phyloP scores from a whole-genome alignment of 1,139 yeast species.

The Pichia sp. region DNA sequence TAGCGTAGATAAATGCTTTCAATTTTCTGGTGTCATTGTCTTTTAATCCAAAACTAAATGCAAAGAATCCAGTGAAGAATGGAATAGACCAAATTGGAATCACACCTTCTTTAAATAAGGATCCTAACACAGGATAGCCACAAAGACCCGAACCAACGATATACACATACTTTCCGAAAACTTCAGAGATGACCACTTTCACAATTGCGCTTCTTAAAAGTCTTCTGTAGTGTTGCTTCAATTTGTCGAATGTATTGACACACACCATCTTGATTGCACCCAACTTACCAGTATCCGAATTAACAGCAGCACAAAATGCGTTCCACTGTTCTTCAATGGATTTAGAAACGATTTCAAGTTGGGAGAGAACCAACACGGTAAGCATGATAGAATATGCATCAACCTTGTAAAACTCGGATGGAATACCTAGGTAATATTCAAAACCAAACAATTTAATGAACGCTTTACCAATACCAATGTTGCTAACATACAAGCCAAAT shows the following conservation, averaged over 20 bases:
- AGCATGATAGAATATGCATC: conserved; percentile 8
- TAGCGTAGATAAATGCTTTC: background rate
- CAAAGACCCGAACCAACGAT: background rate
- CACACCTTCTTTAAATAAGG: background rate
- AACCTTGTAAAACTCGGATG: conserved; percentile 4
- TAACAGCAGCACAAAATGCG: background rate
- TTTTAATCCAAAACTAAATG: background rate
- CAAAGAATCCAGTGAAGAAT: background rate
- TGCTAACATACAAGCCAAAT: conserved; percentile 26
- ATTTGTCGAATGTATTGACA: background rate
- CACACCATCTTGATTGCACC: background rate
- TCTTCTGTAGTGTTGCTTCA: background rate
- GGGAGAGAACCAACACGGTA: conserved; percentile 15
- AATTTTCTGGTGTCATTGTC: background rate
- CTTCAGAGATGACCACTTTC: background rate
- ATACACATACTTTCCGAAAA: background rate
- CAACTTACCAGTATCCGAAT: background rate
- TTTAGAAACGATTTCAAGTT: background rate
- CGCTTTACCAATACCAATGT: conserved; percentile 13
- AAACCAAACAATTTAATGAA: conserved; percentile 11
- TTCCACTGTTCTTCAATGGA: background rate
- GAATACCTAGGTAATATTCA: background rate
- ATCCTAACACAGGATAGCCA: background rate
- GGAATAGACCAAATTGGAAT: background rate
- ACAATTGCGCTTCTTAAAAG: background rate